These are phyloP conservation scores for Pseudogymnoascus sp. DNA, from an alignment of 2,329 filamentous ascomycete species.

Conservation along the genomic window DNA sequence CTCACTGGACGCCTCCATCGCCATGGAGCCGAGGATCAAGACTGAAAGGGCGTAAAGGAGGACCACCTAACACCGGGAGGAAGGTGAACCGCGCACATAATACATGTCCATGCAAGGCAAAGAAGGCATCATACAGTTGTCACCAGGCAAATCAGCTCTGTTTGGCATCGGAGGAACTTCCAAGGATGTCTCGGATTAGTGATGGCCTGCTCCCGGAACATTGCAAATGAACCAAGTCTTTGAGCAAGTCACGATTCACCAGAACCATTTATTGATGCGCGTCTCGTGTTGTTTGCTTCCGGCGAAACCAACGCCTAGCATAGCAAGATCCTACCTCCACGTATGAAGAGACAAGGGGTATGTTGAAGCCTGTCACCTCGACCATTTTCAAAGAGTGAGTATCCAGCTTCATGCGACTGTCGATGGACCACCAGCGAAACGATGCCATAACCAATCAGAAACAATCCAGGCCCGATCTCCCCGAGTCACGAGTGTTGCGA, in stretches of 20 bases:
- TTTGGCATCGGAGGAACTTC: background rate
- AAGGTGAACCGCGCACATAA: constrained; percentile 4
- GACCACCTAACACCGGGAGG: background rate
- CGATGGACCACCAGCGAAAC: background rate
- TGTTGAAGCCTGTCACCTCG: background rate
- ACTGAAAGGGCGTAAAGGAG: background rate
- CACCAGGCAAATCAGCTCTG: background rate
- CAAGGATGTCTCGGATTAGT: constrained; percentile 3
- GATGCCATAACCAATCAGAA: constrained; percentile 6
- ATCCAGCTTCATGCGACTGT: background rate
- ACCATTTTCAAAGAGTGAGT: background rate
- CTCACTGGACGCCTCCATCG: constrained; percentile 4
- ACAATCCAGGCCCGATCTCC: background rate
- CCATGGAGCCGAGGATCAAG: constrained; percentile 3
- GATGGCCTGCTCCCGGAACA: background rate
- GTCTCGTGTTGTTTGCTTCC: constrained; percentile 6
- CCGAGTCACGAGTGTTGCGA: background rate
- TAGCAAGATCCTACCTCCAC: background rate
- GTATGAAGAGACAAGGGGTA: background rate
- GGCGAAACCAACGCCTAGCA: background rate
- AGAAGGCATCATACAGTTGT: constrained; percentile 4
- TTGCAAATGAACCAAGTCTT: constrained; percentile 5
- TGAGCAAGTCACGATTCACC: constrained; percentile 7
- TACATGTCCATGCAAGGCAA: constrained; percentile 3
- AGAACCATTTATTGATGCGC: constrained; percentile 6